Evolutionary conservation across 2,329 filamentous ascomycete species (phyloP).

Genomic region (Ceratocystis variospora): DNA sequence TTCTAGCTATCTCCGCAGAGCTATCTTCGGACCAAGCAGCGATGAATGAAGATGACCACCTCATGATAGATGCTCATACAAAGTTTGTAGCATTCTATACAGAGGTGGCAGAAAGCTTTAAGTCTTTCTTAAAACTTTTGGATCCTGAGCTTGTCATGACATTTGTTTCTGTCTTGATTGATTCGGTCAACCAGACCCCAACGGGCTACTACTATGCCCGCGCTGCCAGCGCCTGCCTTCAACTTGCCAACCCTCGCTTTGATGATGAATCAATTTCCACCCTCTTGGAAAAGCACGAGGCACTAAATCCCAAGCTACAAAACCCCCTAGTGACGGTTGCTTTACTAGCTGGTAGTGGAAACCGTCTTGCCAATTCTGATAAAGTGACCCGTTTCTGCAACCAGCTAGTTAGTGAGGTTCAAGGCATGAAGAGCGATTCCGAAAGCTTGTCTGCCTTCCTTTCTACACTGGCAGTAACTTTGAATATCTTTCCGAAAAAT

Average conservation of each 20-base stretch:
- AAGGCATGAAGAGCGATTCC: constrained; percentile 32
- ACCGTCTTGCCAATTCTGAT: background rate
- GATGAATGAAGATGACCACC: background rate
- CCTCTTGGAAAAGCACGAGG: background rate
- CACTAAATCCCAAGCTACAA: constrained; percentile 35
- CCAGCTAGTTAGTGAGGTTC: constrained; percentile 46
- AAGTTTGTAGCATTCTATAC: background rate
- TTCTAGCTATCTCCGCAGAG: constrained; percentile 20
- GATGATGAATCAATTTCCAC: background rate
- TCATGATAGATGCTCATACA: background rate
- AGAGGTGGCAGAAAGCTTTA: too few species aligned
- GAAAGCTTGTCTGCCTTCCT: constrained; percentile 37
- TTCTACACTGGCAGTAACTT: constrained; percentile 40
- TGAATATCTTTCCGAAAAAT: constrained; percentile 38
- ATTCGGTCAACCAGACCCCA: background rate
- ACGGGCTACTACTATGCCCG: constrained; percentile 1
- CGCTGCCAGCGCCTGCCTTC: background rate
- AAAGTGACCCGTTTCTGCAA: constrained; percentile 34
- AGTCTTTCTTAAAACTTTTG: background rate
- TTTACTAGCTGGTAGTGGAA: constrained; percentile 26
- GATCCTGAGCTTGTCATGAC: background rate
- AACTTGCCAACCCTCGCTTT: background rate
- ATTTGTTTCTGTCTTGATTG: background rate
- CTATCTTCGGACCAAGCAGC: background rate
- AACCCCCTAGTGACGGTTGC: constrained; percentile 29